Conservation (phyloP, 1,139 yeast species). For the Kodamaea plutei region DNA sequence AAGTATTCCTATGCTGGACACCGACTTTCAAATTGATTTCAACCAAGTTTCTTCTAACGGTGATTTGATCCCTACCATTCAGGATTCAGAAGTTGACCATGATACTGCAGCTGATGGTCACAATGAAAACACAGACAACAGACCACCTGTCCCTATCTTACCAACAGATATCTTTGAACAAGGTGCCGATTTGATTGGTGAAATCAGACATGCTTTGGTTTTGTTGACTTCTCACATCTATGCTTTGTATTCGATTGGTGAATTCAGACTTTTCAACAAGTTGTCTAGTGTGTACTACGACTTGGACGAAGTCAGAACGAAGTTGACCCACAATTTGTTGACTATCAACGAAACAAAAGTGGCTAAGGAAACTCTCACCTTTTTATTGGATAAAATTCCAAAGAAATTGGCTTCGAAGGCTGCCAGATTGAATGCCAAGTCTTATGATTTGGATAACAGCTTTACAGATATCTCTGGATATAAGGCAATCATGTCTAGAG, state of each 20-base stretch:
- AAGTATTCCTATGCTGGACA: constrained; percentile 26
- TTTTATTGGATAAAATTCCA: constrained; percentile 60
- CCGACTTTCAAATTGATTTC: constrained; percentile 28
- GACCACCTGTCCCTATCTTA: constrained; percentile 43
- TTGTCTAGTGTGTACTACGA: constrained; percentile 51
- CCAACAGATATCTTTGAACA: constrained; percentile 45
- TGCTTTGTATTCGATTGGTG: constrained; percentile 68
- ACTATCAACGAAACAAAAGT: constrained; percentile 55
- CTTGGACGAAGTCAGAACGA: constrained; percentile 61
- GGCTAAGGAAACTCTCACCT: constrained; percentile 58
- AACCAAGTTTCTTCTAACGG: constrained; percentile 26
- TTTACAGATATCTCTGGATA: constrained; percentile 70
- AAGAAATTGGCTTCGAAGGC: constrained; percentile 56
- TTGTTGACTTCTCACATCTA: constrained; percentile 61
- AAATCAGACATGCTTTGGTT: constrained; percentile 53
- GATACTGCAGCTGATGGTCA: constrained; percentile 28
- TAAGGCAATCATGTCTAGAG: constrained; percentile 66
- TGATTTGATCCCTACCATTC: constrained; percentile 42
- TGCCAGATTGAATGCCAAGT: constrained; percentile 36
- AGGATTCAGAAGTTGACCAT: constrained; percentile 39
- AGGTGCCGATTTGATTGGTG: constrained; percentile 47
- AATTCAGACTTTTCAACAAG: constrained; percentile 56
- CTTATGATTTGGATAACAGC: constrained; percentile 40
- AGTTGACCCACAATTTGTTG: constrained; percentile 51
- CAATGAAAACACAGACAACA: constrained; percentile 2